Evolutionary conservation across 23 red algal genomes (phyloP), one percentile per base, ranked within the genome.

Genomic region (Gracilaria caudata): DNA sequence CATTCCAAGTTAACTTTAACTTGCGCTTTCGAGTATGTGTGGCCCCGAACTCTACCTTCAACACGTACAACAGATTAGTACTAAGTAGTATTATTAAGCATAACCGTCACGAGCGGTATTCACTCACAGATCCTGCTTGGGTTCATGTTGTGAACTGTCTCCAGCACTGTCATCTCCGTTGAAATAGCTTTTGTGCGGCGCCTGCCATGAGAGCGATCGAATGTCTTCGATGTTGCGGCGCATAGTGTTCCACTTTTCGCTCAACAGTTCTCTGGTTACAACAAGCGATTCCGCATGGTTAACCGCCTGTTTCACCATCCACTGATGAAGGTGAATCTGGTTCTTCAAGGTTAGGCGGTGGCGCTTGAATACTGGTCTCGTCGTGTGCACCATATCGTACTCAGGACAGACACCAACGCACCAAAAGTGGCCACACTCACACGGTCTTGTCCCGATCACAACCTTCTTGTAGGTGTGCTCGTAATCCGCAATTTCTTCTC

Each of bases 281-380:
- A 66, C 8, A 17, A 66, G 61, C 28, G 61, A 66, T 66, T 66
- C 61, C 13, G 61, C 30, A 17, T 16, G 61, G 7, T 7, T 1
- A 6, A 66, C 61, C 30, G 61, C 61, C 23, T 66, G 73, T 26
- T 78, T 44, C 26, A 66, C 79, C 79, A 82, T 82, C 40, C 54
- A 82, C 7, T 36, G 54, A 61, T 82, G 79, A 56, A 82, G 51
- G 0, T 58, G 0, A 16, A 33, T 19, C 54, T 82, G 79, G 55
- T 47, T 40, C 53, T 59, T 61, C 8, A 82, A 23, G 54, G 79
- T 64, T 12, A 82, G 79, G 4, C 37, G 54, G 33, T 65, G 54
- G 35, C 79, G 79, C 43, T 82, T 82, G 53, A 64, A 82, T 9
- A 82, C 60, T 14, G 79, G 79, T 47, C 29, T 82, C 54, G 20